Evolutionary conservation across 305 asterid genomes (phyloP).

Genomic region (Caryopteris hybrid): DNA sequence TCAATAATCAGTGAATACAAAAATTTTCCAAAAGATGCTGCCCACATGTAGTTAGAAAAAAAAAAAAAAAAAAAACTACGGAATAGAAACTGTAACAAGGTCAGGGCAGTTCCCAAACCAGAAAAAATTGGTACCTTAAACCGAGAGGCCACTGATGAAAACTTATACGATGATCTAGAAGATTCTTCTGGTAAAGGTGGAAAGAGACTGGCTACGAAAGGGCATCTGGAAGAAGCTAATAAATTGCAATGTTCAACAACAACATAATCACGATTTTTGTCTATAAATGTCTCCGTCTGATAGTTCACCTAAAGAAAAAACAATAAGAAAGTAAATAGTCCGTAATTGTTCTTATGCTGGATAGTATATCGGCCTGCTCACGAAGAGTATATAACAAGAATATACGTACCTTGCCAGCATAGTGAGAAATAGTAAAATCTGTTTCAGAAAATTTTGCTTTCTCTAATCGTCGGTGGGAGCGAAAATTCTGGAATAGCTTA

Average conservation of each 20-base stretch:
- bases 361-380: slow-evolving; percentile 7
- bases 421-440: slow-evolving; percentile 86
- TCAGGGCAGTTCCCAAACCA: slow-evolving; percentile 13
- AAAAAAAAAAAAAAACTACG: not conserved
- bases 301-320: slow-evolving; percentile 71
- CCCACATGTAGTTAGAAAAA: too few species aligned
- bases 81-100: not conserved
- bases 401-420: slow-evolving; percentile 97
- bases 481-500: slow-evolving; percentile 84
- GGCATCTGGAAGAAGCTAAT: slow-evolving; percentile 80
- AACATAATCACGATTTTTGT: slow-evolving; percentile 95
- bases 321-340: slow-evolving; percentile 20
- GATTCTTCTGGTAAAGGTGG: slow-evolving; percentile 89
- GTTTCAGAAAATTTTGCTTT: slow-evolving; percentile 91
- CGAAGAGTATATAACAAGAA: slow-evolving; percentile 12
- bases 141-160: slow-evolving; percentile 95
- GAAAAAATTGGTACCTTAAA: slow-evolving; percentile 63
- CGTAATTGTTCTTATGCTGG: slow-evolving; percentile 10
- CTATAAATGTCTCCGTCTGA: slow-evolving; percentile 81
- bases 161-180: slow-evolving; percentile 91
- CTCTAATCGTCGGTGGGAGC: slow-evolving; percentile 68
- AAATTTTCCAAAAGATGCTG: not conserved
- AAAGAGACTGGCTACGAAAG: slow-evolving; percentile 75
- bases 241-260: slow-evolving; percentile 96
- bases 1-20: not conserved